Conservation (phyloP, 2,329 filamentous ascomycete species). For the Aspergillus thermomutatus region DNA sequence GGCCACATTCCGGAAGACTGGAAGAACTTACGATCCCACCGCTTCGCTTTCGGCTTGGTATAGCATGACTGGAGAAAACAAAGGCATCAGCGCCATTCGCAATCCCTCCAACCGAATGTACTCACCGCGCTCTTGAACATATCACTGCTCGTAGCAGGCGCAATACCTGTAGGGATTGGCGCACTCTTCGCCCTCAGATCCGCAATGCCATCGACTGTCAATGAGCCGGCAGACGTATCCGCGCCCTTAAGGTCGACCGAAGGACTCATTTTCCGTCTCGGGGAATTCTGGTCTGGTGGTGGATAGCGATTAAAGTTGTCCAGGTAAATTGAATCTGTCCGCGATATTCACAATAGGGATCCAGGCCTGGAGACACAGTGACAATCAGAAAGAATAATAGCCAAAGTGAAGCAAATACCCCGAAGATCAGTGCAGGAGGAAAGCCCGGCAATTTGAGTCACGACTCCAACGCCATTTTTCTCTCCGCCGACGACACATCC, state of each 20-base stretch:
- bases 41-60: constrained; percentile 71
- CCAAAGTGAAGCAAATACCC: neutral
- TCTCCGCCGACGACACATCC: constrained; percentile 1
- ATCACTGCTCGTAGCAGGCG: constrained; percentile 73
- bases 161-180: constrained; percentile 69
- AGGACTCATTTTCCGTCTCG: constrained; percentile 24
- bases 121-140: constrained; percentile 75
- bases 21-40: constrained; percentile 73
- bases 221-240: constrained; percentile 27
- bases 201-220: constrained; percentile 65
- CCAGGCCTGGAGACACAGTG: neutral
- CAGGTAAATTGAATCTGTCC: neutral
- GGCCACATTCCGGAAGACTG: neutral
- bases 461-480: constrained; percentile 7
- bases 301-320: neutral
- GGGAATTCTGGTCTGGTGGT: neutral
- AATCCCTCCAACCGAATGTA: neutral
- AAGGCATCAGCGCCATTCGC: constrained; percentile 13
- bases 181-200: constrained; percentile 66
- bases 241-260: constrained; percentile 18
- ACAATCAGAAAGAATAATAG: neutral
- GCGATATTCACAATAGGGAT: neutral
- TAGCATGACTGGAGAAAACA: constrained; percentile 34
- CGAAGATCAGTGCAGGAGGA: neutral
- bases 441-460: constrained; percentile 7